Evolutionary conservation across 164 flowering plant species (phyloP).

Genomic region (Magnolia kwangsiensis): DNA sequence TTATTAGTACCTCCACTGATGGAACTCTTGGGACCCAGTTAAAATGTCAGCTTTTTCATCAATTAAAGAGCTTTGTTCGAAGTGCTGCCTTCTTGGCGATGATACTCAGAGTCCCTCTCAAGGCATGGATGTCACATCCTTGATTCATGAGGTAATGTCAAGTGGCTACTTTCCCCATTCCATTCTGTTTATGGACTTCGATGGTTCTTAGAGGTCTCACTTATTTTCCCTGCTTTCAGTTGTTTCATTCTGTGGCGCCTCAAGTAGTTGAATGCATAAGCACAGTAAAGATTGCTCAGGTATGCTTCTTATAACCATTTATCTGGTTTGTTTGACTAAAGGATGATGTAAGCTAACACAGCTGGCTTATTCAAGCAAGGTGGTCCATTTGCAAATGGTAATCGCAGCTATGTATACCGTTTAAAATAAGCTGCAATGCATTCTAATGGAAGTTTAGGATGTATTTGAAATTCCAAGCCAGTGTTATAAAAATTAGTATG

Average conservation of each 20-base stretch:
- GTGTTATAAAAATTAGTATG: background rate
- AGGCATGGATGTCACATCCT: conserved; percentile 22
- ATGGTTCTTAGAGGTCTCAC: conserved; percentile 5
- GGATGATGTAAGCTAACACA: background rate
- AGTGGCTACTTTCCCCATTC: background rate
- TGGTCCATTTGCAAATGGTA: background rate
- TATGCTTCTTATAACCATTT: conserved; percentile 16
- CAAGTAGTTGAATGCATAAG: conserved; percentile 60
- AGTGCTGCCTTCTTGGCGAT: conserved; percentile 25
- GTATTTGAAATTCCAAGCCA: background rate
- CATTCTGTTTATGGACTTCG: background rate
- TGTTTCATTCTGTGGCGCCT: conserved; percentile 43
- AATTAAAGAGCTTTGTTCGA: conserved; percentile 68
- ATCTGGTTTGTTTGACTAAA: background rate
- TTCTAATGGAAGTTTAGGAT: background rate
- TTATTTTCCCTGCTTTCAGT: conserved; percentile 40
- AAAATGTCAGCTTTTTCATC: conserved; percentile 66
- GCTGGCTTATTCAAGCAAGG: background rate
- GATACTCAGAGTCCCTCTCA: conserved; percentile 29
- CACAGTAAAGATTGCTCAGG: conserved; percentile 87
- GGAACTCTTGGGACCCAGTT: conserved; percentile 41
- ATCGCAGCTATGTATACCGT: background rate
- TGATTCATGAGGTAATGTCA: conserved; percentile 60
- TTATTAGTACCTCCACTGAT: conserved; percentile 6
- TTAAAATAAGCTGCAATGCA: background rate